These are phyloP conservation scores for Rhypophila decipiens DNA, from an alignment of 495 filamentous ascomycete genomes.

Conservation along the genomic window DNA sequence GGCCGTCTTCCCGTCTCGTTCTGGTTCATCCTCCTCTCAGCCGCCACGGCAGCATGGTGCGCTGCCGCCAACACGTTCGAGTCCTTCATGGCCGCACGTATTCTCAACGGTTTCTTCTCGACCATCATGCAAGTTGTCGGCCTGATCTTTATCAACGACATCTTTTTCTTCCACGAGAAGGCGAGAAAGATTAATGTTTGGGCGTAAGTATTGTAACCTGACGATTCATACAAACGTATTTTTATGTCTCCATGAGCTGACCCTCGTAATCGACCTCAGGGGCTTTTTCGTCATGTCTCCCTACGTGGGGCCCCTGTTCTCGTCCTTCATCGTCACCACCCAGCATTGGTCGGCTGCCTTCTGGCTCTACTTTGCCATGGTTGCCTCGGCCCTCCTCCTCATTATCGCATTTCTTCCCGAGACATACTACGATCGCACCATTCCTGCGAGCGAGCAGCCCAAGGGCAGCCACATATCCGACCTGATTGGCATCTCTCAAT, in stretches of 20 bases:
- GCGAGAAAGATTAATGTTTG: constrained; percentile 59
- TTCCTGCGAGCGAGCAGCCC: constrained; percentile 37
- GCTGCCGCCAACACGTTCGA: constrained; percentile 46
- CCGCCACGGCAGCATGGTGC: constrained; percentile 48
- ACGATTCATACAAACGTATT: background rate
- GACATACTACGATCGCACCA: constrained; percentile 51
- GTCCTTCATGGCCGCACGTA: constrained; percentile 52
- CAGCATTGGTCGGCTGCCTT: constrained; percentile 48
- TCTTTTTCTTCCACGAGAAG: constrained; percentile 62
- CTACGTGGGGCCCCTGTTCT: constrained; percentile 55
- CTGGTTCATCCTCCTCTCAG: constrained; percentile 45
- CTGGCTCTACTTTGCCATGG: constrained; percentile 47
- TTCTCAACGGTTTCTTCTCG: constrained; percentile 59
- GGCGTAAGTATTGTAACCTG: constrained; percentile 22
- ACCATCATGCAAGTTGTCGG: constrained; percentile 47
- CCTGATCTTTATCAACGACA: constrained; percentile 59
- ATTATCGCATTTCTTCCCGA: constrained; percentile 51
- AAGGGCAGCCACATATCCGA: constrained; percentile 31
- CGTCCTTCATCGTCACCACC: constrained; percentile 49
- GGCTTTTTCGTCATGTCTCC: constrained; percentile 44
- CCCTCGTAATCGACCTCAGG: constrained; percentile 7
- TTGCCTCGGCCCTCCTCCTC: constrained; percentile 39
- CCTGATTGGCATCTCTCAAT: constrained; percentile 44
- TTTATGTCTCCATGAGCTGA: background rate
- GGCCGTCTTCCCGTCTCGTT: constrained; percentile 57